These are phyloP conservation scores for Apiotrichum siamense DNA, from an alignment of 1,284 basidiomycete genomes.

Conservation along the genomic window DNA sequence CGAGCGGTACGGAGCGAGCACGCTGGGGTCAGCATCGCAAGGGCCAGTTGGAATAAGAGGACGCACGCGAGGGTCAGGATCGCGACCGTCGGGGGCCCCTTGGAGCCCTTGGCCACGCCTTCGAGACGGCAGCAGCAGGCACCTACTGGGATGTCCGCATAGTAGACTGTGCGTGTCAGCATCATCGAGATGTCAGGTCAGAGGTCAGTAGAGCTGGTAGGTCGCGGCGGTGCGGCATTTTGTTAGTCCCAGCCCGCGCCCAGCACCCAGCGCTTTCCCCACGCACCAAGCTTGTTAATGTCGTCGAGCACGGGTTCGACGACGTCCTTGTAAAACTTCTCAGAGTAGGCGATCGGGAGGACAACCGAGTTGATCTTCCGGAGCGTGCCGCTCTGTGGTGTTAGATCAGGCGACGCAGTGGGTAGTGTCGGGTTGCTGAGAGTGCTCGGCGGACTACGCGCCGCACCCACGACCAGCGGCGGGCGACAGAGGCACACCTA, in stretches of 20 bases:
- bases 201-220: no score
- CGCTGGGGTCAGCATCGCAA: conserved; percentile 21
- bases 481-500: no score
- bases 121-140: conserved; percentile 39
- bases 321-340: conserved; percentile 46
- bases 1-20: conserved; percentile 45
- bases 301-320: conserved; percentile 41
- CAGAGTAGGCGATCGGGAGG: conserved; percentile 44
- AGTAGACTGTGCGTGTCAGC: conserved; percentile 33
- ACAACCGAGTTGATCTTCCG: conserved; percentile 45
- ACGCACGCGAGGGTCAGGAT: conserved; percentile 45
- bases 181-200: neutral
- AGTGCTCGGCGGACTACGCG: no score
- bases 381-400: conserved; percentile 40
- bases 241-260: no score
- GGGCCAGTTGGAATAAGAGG: neutral
- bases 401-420: neutral
- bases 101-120: conserved; percentile 26
- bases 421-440: no score
- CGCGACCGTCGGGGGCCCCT: conserved; percentile 33
- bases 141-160: conserved; percentile 47
- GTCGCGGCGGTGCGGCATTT: no score
- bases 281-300: conserved; percentile 46
- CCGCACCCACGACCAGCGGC: no score
- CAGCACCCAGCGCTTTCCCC: no score